These are phyloP conservation scores for Aspergillus mulundensis DNA, from an alignment of 495 filamentous ascomycete genomes.

Conservation along the genomic window DNA sequence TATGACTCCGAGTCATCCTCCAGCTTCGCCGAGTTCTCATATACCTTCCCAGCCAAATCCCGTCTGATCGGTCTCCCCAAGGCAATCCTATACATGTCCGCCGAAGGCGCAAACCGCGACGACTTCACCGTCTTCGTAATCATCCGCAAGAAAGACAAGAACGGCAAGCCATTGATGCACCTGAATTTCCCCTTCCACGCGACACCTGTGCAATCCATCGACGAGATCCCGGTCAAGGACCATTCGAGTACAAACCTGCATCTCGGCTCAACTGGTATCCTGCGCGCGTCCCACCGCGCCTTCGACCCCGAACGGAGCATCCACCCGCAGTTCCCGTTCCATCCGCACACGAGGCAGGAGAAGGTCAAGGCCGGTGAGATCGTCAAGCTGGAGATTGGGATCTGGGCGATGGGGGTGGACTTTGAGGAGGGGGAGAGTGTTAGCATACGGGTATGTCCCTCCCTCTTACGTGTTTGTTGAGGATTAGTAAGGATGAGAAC, in stretches of 20 bases:
- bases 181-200: slow-evolving; percentile 32
- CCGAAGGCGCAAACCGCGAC: slow-evolving; percentile 26
- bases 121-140: slow-evolving; percentile 40
- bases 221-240: slow-evolving; percentile 30
- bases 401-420: slow-evolving; percentile 33
- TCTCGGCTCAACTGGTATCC: slow-evolving; percentile 28
- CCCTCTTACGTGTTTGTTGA: no score
- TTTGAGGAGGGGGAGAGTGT: slow-evolving; percentile 28
- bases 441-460: neutral
- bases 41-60: slow-evolving; percentile 25
- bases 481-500: no score
- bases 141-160: slow-evolving; percentile 33
- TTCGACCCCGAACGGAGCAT: slow-evolving; percentile 21
- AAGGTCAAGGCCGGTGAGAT: slow-evolving; percentile 30
- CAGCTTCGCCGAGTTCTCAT: slow-evolving; percentile 25
- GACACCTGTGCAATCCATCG: slow-evolving; percentile 26
- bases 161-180: slow-evolving; percentile 30
- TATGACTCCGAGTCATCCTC: neutral
- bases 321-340: slow-evolving; percentile 32
- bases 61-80: slow-evolving; percentile 34
- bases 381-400: slow-evolving; percentile 30
- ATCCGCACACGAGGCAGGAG: slow-evolving; percentile 31
- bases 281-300: slow-evolving; percentile 32
- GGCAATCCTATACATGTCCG: slow-evolving; percentile 39
- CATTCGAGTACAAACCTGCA: slow-evolving; percentile 24